phyloP scores from a whole-genome alignment of 2,329 filamentous ascomycete genomes.

The Pyricularia sp. region DNA sequence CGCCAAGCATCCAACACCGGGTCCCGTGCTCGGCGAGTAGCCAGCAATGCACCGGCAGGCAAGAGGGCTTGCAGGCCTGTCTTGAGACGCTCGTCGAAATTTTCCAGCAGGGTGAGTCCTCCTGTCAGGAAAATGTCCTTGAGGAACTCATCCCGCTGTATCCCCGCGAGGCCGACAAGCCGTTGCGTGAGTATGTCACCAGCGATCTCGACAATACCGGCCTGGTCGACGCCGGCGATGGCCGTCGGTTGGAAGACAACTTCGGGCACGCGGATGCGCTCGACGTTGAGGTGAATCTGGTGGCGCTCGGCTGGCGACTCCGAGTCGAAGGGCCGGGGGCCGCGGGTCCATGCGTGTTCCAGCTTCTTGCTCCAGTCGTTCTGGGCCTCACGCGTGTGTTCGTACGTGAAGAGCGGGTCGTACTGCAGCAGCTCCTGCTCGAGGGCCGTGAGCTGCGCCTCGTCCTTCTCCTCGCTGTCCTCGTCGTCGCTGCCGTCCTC shows the following conservation, averaged over 20 bases:
- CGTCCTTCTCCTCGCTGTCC: slow-evolving; percentile 84
- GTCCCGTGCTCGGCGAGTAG: slow-evolving; percentile 64
- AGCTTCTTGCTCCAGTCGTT: slow-evolving; percentile 91
- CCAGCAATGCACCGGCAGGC: slow-evolving; percentile 58
- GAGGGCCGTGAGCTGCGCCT: slow-evolving; percentile 60
- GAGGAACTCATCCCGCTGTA: slow-evolving; percentile 58
- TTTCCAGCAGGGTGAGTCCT: slow-evolving; percentile 79
- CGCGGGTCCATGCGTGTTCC: slow-evolving; percentile 81
- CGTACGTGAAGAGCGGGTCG: slow-evolving; percentile 83
- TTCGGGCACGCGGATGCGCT: slow-evolving; percentile 89
- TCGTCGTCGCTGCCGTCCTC: slow-evolving; percentile 74
- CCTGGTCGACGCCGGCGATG: slow-evolving; percentile 88
- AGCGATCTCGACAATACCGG: slow-evolving; percentile 85
- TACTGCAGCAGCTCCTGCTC: slow-evolving; percentile 80
- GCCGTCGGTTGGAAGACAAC: slow-evolving; percentile 78
- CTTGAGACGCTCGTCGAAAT: slow-evolving; percentile 75
- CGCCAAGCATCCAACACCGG: slow-evolving; percentile 84
- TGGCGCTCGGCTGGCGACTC: slow-evolving; percentile 71
- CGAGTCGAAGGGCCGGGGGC: slow-evolving; percentile 76
- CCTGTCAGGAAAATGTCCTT: slow-evolving; percentile 89
- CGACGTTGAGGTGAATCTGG: slow-evolving; percentile 92
- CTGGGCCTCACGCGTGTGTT: slow-evolving; percentile 85
- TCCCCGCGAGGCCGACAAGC: slow-evolving; percentile 42
- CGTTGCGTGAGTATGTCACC: slow-evolving; percentile 83
- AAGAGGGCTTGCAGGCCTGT: slow-evolving; percentile 65